Base-by-base conservation (phyloP, 2,329 filamentous ascomycete genomes). In the Ophiostoma sp. region DNA sequence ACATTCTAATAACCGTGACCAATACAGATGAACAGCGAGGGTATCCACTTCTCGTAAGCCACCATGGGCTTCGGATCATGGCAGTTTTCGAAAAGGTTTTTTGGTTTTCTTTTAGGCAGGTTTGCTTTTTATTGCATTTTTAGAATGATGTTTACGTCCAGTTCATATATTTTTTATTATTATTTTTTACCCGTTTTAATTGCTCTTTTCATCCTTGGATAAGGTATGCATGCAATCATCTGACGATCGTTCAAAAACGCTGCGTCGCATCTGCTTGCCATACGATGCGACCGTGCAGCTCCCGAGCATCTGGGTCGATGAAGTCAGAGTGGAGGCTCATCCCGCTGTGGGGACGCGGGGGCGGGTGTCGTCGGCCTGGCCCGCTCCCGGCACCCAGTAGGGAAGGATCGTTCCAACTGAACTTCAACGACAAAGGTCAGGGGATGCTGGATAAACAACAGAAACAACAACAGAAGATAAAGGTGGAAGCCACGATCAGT, bases 1-100 rank as follows among this genome's bases (percentile, higher is more conserved):
- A 52, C 39, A 19, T 63, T 39, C 61, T 68, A 52, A 72, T 45
- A 39, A 28, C 9, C 22, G 7, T 22, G 64, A 61, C 36, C 55
- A 36, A 57, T 36, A 17, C 36, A 75, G 74, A 75, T 75, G 74
- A 72, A 73, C 68, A 57, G n/a, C 33, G 70, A 69, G 36, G 57
- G 74, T 72, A 75, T 42, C 57, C 72, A 4, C 48, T 25, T 69
- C 31, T 70, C 11, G 7, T 75, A 36, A 55, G 36, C 31, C 22
- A n/a, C 12, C 45, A 22, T 19, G 6, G 22, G 36, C 36, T 25
- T 39, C 36, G 36, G 36, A 7, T 66, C 22, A 45, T 28, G 36
- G 36, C 36, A 15, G 22, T 39, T 59, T 50, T 52, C 12, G 36
- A 42, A 39, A 36, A 22, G 19, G 25, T 3, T 25, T 72, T 28